Conservation (phyloP, 257 asterid species). For the Solanum pinnatisectum region DNA sequence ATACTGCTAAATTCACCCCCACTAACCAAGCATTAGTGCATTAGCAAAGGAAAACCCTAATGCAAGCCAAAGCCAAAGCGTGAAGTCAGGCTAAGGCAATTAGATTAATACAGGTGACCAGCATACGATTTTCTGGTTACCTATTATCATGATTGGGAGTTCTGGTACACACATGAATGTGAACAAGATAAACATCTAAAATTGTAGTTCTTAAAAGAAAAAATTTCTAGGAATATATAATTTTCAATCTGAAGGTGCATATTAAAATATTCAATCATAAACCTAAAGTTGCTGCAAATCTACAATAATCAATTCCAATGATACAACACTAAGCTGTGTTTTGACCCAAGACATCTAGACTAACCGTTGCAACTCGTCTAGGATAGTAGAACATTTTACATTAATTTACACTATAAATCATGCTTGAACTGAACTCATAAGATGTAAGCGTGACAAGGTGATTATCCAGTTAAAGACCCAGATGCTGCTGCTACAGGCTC, state of each 20-base stretch:
- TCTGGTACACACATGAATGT: not conserved
- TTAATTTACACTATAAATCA: not conserved
- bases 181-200: not conserved
- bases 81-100: not conserved
- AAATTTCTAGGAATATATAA: not conserved
- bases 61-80: not conserved
- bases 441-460: not conserved
- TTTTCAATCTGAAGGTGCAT: not conserved
- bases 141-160: not conserved
- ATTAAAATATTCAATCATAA: not conserved
- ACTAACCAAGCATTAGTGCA: not conserved
- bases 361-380: not conserved
- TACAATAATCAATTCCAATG: not conserved
- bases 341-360: not conserved
- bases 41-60: not conserved
- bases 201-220: not conserved
- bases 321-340: not conserved
- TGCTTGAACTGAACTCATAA: not conserved
- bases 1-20: not conserved
- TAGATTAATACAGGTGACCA: not conserved
- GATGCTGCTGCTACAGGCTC: not conserved
- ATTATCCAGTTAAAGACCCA: not conserved
- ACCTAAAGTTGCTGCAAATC: not conserved
- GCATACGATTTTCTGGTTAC: not conserved
- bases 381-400: not conserved